Evolutionary conservation across 306 rosid genomes (phyloP), one percentile per base, ranked within the genome.

Genomic region (Quercus bicolor): DNA sequence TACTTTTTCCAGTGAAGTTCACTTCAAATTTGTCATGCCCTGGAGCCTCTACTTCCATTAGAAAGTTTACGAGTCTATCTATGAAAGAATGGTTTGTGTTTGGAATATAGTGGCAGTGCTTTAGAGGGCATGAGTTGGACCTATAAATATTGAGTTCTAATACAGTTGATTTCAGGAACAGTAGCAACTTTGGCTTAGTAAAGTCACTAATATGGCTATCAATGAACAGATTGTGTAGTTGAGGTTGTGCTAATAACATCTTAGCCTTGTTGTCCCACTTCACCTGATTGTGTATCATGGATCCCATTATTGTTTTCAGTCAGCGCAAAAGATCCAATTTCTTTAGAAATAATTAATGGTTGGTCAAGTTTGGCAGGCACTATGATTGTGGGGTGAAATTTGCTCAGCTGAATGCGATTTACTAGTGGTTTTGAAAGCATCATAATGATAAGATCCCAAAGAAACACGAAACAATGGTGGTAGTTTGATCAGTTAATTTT

Each of bases 331-430:
- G 11, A 40, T 40, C 45, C 71, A 12, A 48, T 13, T 48, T 48
- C 16, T 48, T 48, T 48, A 10, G 16, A 0, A 48, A 51, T 19
- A 65, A 43, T 62, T 72, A 55, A 62, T 68, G 26, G 55, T 48
- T 23, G 73, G 78, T 82, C 66, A 55, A 88, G 79, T 82, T 76
- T 83, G 83, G 88, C 72, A 80, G 87, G 73, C 86, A 85, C 28
- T 82, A 81, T 81, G 83, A 87, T 85, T 77, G 59, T 70, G 10
- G 68, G 66, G 57, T 1, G 51, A 78, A 55, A 72, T 31, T 29
- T 74, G 52, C 33, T 57, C 57, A 21, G 48, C 23, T 78, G 43
- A 70, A 57, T 57, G 62, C 13, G 24, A 40, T 16, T 12, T 48
- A 11, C 0, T 24, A 16, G 70, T 64, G 70, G 13, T 64, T 16